Evolutionary conservation across 192 early-diverging fungal species (phyloP).

Genomic region (Coemansia sp.): DNA sequence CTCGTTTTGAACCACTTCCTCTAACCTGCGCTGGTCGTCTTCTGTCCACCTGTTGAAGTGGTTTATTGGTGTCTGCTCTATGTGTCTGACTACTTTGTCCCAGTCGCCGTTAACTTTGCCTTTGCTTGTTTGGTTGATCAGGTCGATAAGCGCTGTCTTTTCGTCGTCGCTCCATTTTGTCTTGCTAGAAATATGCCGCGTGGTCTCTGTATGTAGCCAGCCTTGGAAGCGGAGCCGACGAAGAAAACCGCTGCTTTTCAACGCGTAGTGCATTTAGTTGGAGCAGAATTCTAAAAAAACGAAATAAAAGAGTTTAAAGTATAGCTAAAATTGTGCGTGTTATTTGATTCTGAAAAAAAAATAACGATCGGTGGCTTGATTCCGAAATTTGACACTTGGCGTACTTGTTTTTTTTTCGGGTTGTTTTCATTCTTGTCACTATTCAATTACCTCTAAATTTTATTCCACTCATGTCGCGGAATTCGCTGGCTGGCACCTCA

Average conservation of each 20-base stretch:
- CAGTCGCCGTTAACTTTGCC: slow-evolving; percentile 14
- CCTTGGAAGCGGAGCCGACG: neutral
- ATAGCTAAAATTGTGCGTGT: neutral
- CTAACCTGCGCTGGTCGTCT: neutral
- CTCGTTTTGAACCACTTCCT: neutral
- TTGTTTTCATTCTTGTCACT: neutral
- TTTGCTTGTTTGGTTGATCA: slow-evolving; percentile 6
- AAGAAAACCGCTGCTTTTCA: neutral
- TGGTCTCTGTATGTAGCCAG: neutral
- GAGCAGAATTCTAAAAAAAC: no score
- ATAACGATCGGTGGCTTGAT: no score
- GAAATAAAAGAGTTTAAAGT: neutral
- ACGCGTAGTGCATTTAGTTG: neutral
- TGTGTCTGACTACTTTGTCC: slow-evolving; percentile 10
- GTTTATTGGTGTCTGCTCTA: slow-evolving; percentile 9
- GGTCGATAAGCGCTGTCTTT: slow-evolving; percentile 3
- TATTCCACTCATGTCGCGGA: neutral
- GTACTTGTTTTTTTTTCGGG: neutral
- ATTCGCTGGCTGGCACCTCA: neutral
- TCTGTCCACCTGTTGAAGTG: slow-evolving; percentile 1
- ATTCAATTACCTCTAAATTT: neutral
- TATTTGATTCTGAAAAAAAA: neutral
- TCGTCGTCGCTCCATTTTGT: neutral
- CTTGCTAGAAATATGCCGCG: neutral
- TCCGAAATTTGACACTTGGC: no score